Evolutionary conservation across 345 rosid species (phyloP).

Genomic region (Iberis pinnata): DNA sequence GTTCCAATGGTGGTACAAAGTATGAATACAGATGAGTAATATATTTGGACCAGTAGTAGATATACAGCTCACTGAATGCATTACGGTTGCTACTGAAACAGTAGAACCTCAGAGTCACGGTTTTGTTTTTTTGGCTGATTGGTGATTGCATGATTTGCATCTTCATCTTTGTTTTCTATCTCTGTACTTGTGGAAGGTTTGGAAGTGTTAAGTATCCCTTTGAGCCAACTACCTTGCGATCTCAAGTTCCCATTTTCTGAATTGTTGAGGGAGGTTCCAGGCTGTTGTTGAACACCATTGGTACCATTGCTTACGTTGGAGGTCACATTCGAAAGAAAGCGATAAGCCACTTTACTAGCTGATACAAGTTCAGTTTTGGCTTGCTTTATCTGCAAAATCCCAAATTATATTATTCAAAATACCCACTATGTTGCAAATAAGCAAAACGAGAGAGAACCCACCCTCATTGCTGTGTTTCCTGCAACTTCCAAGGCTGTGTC

Average conservation of each 20-base stretch:
- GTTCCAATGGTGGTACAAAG: conserved; percentile 15
- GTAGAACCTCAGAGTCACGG: conserved; percentile 21
- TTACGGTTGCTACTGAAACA: conserved; percentile 12
- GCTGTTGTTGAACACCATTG: conserved; percentile 16
- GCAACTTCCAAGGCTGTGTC: conserved; percentile 88
- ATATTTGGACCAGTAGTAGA: neutral
- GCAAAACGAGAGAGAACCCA: conserved; percentile 26
- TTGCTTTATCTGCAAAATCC: conserved; percentile 67
- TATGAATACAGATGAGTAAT: conserved; percentile 17
- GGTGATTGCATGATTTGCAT: conserved; percentile 19
- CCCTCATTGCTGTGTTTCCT: conserved; percentile 75
- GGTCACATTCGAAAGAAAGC: conserved; percentile 60
- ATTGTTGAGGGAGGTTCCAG: conserved; percentile 48
- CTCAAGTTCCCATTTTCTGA: conserved; percentile 52
- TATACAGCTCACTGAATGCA: conserved; percentile 23
- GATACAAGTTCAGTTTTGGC: conserved; percentile 90
- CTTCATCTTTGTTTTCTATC: conserved; percentile 28
- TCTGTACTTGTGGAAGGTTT: conserved; percentile 35
- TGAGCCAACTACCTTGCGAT: conserved; percentile 76
- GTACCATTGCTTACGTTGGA: conserved; percentile 30
- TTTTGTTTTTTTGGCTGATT: conserved; percentile 21
- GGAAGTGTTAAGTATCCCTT: conserved; percentile 56
- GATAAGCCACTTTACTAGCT: conserved; percentile 96
- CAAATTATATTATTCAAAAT: conserved; percentile 6
- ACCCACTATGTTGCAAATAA: neutral